Evolutionary conservation across 192 early-diverging fungal genomes (phyloP), one percentile per base, ranked within the genome.

Genomic region (Globomyces pollinis-pini): DNA sequence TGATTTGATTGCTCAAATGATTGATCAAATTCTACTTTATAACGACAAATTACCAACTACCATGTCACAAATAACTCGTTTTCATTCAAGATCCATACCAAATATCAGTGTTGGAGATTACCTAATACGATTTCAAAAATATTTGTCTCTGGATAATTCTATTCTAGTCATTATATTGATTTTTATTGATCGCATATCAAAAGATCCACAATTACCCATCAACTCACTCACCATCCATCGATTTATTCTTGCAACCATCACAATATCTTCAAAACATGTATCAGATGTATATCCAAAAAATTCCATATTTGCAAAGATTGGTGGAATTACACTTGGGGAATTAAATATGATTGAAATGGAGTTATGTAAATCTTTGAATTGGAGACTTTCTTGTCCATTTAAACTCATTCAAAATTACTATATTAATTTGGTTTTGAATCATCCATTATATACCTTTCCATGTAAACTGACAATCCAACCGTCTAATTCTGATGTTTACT

Each of bases 271-370:
- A 38, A 96, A 96, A 65, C 85, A 87, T 0, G 58, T 96, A 50
- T 93, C 88, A 56, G 93, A 96, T 65, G 88, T 87, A 24, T 97
- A 96, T 61, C 76, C 90, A 63, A 96, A 93, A 12, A 98, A 98
- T 64, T 77, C 85, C 11, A 87, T 91, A 63, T 98, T 91, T 68
- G 94, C 93, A 0, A 88, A 88, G 63, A 90, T 98, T 13, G 96
- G 96, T 18, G 96, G 96, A 20, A 81, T 98, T 30, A 82, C 86
- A 4, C 85, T 88, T 44, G 86, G 90, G 53, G 96, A 98, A 71
- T 74, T 98, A 9, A 98, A 98, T 58, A 78, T 90, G 13, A 69
- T 98, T 7, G 95, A 80, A 57, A 38, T 98, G 51, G 96, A 98
- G 66, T 80, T 93, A 60, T 60, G 59, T 29, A 39, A 39, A 20